phyloP scores from a whole-genome alignment of 176 grass and related monocot genomes.

The Aegilops sharonensis region DNA sequence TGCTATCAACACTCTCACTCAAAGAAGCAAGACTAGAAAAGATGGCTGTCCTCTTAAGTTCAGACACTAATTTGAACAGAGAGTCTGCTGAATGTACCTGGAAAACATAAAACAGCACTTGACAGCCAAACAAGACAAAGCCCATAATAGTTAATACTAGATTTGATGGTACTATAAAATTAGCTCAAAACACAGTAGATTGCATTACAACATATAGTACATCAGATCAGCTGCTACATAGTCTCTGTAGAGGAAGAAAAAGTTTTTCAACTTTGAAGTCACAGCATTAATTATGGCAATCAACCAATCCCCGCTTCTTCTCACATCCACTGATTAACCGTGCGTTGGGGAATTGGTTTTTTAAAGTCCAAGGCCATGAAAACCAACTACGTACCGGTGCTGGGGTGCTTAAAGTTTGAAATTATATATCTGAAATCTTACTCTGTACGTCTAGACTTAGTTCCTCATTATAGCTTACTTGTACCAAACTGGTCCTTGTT shows the following conservation, averaged over 20 bases:
- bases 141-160: too few species aligned
- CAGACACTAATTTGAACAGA: constrained; percentile 71
- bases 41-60: constrained; percentile 88
- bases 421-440: neutral
- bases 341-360: neutral
- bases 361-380: neutral
- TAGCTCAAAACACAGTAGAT: neutral
- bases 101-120: constrained; percentile 10
- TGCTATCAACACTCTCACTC: constrained; percentile 81
- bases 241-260: neutral
- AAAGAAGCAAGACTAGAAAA: constrained; percentile 81
- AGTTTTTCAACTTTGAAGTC: neutral
- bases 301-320: neutral
- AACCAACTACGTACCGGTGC: neutral
- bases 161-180: too few species aligned
- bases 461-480: neutral
- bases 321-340: neutral
- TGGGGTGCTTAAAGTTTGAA: neutral
- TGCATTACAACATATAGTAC: neutral
- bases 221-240: neutral
- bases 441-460: neutral
- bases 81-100: constrained; percentile 82
- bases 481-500: neutral
- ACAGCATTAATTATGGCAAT: neutral
- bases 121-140: neutral